Evolutionary conservation across 2,329 filamentous ascomycete species (phyloP).

Genomic region (Neocucurbitaria cava): DNA sequence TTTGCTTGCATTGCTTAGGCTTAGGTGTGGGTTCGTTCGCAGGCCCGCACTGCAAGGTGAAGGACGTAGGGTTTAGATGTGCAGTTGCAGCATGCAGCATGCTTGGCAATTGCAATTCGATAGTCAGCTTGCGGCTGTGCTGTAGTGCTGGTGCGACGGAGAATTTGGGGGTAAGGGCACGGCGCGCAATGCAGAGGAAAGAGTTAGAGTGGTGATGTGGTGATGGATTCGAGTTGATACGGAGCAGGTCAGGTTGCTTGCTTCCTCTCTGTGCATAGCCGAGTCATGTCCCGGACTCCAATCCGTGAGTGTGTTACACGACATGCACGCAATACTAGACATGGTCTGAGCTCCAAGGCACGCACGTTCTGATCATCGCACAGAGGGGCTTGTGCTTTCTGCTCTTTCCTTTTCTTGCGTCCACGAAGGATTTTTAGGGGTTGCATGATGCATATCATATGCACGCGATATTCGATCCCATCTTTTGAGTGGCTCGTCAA

Average conservation of each 20-base stretch:
- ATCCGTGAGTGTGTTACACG: not conserved
- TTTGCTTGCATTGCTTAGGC: too few relatives aligned
- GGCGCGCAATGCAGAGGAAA: not conserved
- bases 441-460: constrained; percentile 3
- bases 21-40: too few relatives aligned
- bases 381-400: not conserved
- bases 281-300: not conserved
- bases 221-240: not conserved
- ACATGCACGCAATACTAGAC: not conserved
- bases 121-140: not conserved
- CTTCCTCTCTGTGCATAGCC: not conserved
- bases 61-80: not conserved
- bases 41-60: not conserved
- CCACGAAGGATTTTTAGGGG: not conserved
- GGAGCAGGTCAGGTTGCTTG: not conserved
- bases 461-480: not conserved
- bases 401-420: not conserved
- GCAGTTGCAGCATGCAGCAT: too few relatives aligned
- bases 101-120: too few relatives aligned
- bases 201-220: not conserved
- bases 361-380: not conserved
- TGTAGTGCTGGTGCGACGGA: not conserved
- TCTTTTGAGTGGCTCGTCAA: not conserved
- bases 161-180: not conserved
- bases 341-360: not conserved